Evolutionary conservation across 202 grass and related monocot genomes (phyloP), one percentile per base, ranked within the genome.

Genomic region (Eragrostis tef): DNA sequence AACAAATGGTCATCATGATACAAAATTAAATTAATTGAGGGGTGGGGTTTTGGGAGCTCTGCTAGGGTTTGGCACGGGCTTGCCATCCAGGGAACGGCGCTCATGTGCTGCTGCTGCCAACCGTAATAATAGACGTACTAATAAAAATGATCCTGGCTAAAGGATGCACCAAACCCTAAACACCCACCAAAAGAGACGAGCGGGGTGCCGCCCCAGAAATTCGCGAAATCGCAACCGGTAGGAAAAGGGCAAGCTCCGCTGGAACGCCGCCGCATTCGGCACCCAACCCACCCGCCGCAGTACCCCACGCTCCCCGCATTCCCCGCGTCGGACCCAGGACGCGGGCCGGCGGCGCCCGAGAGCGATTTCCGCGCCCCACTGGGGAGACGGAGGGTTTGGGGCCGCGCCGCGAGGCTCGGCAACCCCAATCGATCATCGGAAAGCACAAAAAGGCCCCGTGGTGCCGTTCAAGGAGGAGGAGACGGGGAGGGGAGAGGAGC

Each of bases 121-220:
- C 31, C 15, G 77, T 24, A 25, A 44, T 12, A 25, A 44, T 13
- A 12, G 1, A 8, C 6, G 7, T n/a, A 3, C 2, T 24, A 12
- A 22, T 1, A 52, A 36, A 43, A 13, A 67, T 13, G 7, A 34
- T 27, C 34, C 34, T 39, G 17, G 36, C 16, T 47, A 45, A n/a
- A 3, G 34, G 6, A 83, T 1, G 16, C 5, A 27, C 17, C 4
- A 68, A 76, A 83, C 81, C 71, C 71, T 83, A 67, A 71, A 67
- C 17, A 42, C 7, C 64, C 21, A 64, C 45, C 11, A 21, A 43
- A 71, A 4, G 17, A 25, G 31, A 78, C 24, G 47, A 63, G 34
- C 7, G 25, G 5, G 17, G 66, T 20, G 58, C 11, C 22, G 24
- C 31, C 42, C 6, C 8, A 51, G 58, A 62, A 71, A 63, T 63